Evolutionary conservation across 2,329 filamentous ascomycete genomes (phyloP), one percentile per base, ranked within the genome.

Genomic region (Paracorniculantispora psalliotae): DNA sequence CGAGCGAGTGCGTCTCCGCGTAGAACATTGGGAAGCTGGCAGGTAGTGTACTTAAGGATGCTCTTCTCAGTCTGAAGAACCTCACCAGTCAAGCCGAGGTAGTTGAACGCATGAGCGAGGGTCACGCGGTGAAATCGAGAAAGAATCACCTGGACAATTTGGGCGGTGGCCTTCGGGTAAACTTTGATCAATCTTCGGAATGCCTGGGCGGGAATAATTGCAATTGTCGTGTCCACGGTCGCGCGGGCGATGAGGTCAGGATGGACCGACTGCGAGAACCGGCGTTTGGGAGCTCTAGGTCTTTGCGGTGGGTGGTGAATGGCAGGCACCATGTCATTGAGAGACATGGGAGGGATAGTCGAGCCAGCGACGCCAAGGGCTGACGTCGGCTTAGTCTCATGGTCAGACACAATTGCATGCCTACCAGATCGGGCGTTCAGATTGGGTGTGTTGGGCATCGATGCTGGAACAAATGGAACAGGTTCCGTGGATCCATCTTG

Each of bases 161-260:
- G 96, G 1, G 94, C 89, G 2, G 94, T 97, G 10, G 96, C 92
- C 75, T 96, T 96, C 10, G 94, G 94, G 67, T 97, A 99, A 25
- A 97, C 88, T 68, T 91, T 86, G 53, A 96, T 99, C 55, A 99
- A 79, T 9, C 96, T 87, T 56, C 92, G 86, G 67, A 99, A 99
- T 3, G 94, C 96, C 69, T 92, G 96, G 1, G 94, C 94, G 1
- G 96, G 96, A 59, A 99, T 99, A 63, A 99, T 96, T 6, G 94
- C 94, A 73, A 99, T 97, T 0, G 96, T 99, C 0, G 94, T 99
- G 70, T 99, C 96, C 25, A 96, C 89, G 17, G 92, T 96, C 6
- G 94, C 94, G 64, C 94, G 84, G n/a, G 93, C 94, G 63, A 99
- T 91, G 62, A 99, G 94, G 68, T 99, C 94, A 12, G 94, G 94